These are phyloP conservation scores for Didymella arachidicola DNA, from an alignment of 2,329 filamentous ascomycete species.

Conservation along the genomic window DNA sequence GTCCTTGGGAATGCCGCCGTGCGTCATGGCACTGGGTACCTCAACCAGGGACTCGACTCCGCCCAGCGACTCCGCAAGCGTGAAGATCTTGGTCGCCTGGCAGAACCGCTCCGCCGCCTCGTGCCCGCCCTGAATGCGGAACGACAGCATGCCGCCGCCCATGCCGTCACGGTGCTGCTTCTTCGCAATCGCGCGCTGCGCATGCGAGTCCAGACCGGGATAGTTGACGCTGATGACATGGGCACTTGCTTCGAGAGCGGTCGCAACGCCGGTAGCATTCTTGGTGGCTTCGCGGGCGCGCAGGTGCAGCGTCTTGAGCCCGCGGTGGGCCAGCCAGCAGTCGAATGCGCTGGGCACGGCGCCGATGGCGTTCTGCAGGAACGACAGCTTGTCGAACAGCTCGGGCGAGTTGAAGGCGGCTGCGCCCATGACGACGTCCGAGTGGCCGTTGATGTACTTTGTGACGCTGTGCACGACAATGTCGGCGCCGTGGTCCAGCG, in stretches of 20 bases:
- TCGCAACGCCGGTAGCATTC: slow-evolving; percentile 82
- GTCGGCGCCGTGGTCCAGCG: slow-evolving; percentile 91
- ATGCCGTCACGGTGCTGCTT: slow-evolving; percentile 94
- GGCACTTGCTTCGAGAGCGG: slow-evolving; percentile 77
- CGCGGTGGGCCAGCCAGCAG: slow-evolving; percentile 96
- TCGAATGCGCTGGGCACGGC: slow-evolving; percentile 95
- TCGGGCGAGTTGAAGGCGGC: slow-evolving; percentile 91
- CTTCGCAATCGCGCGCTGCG: slow-evolving; percentile 81
- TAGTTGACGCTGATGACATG: slow-evolving; percentile 94
- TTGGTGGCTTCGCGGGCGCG: slow-evolving; percentile 83
- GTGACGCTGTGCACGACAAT: slow-evolving; percentile 97
- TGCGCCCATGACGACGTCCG: slow-evolving; percentile 95
- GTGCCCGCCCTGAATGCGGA: slow-evolving; percentile 88
- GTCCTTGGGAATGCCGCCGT: slow-evolving; percentile 90
- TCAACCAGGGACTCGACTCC: slow-evolving; percentile 93
- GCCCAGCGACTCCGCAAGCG: slow-evolving; percentile 88
- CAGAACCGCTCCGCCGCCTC: slow-evolving; percentile 91
- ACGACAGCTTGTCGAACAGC: slow-evolving; percentile 78
- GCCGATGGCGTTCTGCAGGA: slow-evolving; percentile 97
- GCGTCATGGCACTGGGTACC: slow-evolving; percentile 94
- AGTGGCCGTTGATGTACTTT: slow-evolving; percentile 99
- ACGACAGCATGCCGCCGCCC: slow-evolving; percentile 97
- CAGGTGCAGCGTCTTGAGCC: slow-evolving; percentile 94
- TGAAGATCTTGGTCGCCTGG: slow-evolving; percentile 87
- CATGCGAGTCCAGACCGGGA: slow-evolving; percentile 86